Evolutionary conservation across 2,329 filamentous ascomycete species (phyloP).

Genomic region (Colletotrichum orchidophilum): DNA sequence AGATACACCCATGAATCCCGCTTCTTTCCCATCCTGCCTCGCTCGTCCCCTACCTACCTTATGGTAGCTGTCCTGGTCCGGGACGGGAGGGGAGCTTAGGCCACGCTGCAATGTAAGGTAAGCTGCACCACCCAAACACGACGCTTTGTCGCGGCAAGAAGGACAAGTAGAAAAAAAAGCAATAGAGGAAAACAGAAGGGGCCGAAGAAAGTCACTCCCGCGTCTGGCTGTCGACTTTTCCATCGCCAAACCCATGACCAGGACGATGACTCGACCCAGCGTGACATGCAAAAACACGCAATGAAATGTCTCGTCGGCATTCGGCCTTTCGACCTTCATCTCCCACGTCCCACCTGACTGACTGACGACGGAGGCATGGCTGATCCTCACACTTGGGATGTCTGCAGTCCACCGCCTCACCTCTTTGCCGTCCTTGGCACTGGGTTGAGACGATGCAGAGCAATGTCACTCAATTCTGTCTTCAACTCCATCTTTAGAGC

Average conservation of each 20-base stretch:
- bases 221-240: background rate
- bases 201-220: background rate
- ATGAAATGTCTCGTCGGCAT: conserved; percentile 22
- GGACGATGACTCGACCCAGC: background rate
- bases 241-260: background rate
- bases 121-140: conserved; percentile 26
- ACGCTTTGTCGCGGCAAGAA: conserved; percentile 27
- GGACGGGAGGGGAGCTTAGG: conserved; percentile 30
- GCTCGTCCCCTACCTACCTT: background rate
- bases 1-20: background rate
- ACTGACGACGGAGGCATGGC: background rate
- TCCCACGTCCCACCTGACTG: background rate
- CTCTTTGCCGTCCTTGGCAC: background rate
- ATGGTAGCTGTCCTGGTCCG: conserved; percentile 12
- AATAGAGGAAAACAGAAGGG: background rate
- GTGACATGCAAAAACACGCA: background rate
- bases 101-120: conserved; percentile 16
- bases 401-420: background rate
- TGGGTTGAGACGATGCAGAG: background rate
- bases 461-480: background rate
- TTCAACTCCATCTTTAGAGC: background rate
- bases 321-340: conserved; percentile 9
- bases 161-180: background rate
- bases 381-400: background rate
- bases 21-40: background rate